These are phyloP conservation scores for Mycosarcoma mackinlayi DNA, from an alignment of 1,284 basidiomycete species.

Conservation along the genomic window DNA sequence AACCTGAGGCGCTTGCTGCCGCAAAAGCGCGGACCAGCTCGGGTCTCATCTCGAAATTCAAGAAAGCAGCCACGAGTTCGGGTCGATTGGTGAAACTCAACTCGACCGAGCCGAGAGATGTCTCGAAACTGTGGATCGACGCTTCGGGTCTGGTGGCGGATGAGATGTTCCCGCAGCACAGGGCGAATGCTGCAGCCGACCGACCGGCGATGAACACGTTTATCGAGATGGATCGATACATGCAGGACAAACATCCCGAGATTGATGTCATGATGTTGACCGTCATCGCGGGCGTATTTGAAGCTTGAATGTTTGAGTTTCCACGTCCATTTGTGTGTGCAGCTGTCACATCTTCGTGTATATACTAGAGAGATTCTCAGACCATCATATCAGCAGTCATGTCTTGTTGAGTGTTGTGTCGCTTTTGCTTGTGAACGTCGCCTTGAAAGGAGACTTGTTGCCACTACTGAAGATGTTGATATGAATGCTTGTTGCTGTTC, in stretches of 20 bases:
- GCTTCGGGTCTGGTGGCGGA: constrained; percentile 48
- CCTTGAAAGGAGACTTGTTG: too few relatives aligned
- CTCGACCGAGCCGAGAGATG: constrained; percentile 19
- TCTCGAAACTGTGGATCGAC: constrained; percentile 55
- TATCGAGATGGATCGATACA: constrained; percentile 52
- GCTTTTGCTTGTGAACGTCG: too few relatives aligned
- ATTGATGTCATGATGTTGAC: constrained; percentile 66
- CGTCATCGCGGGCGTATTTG: constrained; percentile 59
- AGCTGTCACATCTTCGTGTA: too few relatives aligned
- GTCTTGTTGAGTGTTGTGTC: too few relatives aligned
- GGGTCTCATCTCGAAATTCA: constrained; percentile 12
- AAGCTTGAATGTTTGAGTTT: constrained; percentile 23
- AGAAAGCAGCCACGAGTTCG: constrained; percentile 2
- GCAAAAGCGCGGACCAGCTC: constrained; percentile 12
- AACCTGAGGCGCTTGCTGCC: constrained; percentile 17
- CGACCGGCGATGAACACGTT: constrained; percentile 51
- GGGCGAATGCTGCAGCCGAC: constrained; percentile 13
- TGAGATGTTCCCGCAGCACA: constrained; percentile 63
- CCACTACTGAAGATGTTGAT: constrained; percentile 52
- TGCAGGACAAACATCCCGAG: constrained; percentile 58
- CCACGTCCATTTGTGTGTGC: too few relatives aligned
- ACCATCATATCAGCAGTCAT: too few relatives aligned
- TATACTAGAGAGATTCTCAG: too few relatives aligned
- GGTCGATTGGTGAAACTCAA: constrained; percentile 25
- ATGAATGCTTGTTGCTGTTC: constrained; percentile 54